phyloP scores from a whole-genome alignment of 306 rosid species.

The Sindora glabra region DNA sequence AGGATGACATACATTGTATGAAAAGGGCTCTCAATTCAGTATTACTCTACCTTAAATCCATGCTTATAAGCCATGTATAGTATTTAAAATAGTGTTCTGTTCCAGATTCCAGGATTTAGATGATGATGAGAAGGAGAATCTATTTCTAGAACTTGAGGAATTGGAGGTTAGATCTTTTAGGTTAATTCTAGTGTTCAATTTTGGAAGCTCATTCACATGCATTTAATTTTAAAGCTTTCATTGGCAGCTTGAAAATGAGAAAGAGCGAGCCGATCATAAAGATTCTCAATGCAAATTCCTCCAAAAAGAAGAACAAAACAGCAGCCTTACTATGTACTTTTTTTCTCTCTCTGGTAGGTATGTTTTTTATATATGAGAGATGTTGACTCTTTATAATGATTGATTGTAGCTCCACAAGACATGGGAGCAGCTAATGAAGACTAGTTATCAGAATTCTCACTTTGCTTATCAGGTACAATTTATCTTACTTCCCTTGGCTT shows the following conservation, averaged over 20 bases:
- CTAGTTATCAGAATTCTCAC: conserved; percentile 95
- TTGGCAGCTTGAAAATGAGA: conserved; percentile 52
- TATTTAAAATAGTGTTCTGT: background rate
- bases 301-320: conserved; percentile 48
- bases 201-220: background rate
- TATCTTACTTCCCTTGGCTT: background rate
- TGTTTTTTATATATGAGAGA: background rate
- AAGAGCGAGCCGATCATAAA: conserved; percentile 63
- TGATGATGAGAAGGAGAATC: conserved; percentile 31
- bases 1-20: conserved; percentile 78
- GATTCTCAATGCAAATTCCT: conserved; percentile 63
- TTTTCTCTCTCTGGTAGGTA: background rate
- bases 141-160: conserved; percentile 35
- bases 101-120: conserved; percentile 58
- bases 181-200: background rate
- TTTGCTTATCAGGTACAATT: conserved; percentile 94
- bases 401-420: conserved; percentile 65
- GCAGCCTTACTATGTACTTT: background rate
- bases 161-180: conserved; percentile 58
- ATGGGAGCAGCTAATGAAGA: conserved; percentile 99
- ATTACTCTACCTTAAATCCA: conserved; percentile 5
- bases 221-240: background rate
- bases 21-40: conserved; percentile 78
- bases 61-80: background rate
- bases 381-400: conserved; percentile 11